Percentiles rank a stretch among this genome's conserved stretches.
phyloP scores from a whole-genome alignment of 805 yeast genomes.

The Starmerella khaoyaiensis region DNA sequence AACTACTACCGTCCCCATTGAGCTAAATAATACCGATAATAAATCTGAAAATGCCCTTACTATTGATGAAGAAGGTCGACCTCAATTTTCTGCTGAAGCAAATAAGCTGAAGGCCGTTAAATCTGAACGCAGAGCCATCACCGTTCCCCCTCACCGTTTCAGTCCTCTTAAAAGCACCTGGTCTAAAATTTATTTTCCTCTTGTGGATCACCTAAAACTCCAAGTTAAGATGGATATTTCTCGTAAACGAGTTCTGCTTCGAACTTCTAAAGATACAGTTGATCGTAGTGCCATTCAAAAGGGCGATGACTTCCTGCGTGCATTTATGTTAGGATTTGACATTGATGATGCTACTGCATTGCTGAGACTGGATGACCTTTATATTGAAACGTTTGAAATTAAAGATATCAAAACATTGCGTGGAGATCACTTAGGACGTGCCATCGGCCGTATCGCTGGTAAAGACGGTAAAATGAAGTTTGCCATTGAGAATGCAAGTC shows the following conservation, averaged over 20 bases:
- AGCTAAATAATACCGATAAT: constrained; percentile 20
- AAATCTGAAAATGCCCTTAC: constrained; percentile 29
- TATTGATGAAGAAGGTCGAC: constrained; percentile 80
- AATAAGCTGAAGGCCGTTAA: constrained; percentile 53
- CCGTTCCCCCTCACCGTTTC: constrained; percentile 96
- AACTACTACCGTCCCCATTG: constrained; percentile 27
- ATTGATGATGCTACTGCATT: constrained; percentile 94
- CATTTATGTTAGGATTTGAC: constrained; percentile 92
- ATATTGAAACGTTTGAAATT: constrained; percentile 91
- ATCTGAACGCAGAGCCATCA: constrained; percentile 73
- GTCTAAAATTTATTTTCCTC: constrained; percentile 90
- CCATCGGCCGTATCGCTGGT: constrained; percentile 99
- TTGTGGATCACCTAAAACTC: constrained; percentile 85
- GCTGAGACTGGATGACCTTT: constrained; percentile 84
- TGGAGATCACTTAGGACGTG: constrained; percentile 96
- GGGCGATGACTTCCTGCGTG: constrained; percentile 93
- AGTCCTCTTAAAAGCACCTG: constrained; percentile 80
- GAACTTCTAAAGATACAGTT: constrained; percentile 68
- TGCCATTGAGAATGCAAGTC: constrained; percentile 95
- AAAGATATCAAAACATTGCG: constrained; percentile 91
- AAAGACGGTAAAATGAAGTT: constrained; percentile 98
- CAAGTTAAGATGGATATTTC: constrained; percentile 92
- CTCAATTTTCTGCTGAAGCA: constrained; percentile 68
- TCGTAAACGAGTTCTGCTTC: constrained; percentile 67
- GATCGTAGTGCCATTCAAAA: constrained; percentile 93